Evolutionary conservation across 768 basidiomycete species (phyloP).

Genomic region (Collybiopsis confluens): DNA sequence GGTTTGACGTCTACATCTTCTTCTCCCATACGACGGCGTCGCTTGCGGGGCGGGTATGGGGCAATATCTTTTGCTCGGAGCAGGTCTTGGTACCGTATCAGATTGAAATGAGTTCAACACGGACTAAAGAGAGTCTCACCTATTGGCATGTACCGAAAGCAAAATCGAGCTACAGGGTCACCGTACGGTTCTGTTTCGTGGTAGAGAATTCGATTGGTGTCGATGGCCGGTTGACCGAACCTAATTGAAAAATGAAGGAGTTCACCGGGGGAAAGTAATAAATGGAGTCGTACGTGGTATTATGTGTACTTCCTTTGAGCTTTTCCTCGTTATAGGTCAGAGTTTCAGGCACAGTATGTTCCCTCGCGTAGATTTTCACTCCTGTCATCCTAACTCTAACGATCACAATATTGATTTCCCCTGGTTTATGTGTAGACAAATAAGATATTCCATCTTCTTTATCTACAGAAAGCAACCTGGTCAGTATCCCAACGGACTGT

Average conservation of each 20-base stretch:
- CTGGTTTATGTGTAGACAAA: background rate
- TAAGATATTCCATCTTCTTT: background rate
- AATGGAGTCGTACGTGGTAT: background rate
- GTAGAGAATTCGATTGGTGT: background rate
- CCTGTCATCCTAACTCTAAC: background rate
- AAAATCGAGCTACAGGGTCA: background rate
- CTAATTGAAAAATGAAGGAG: background rate
- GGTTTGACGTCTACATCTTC: background rate
- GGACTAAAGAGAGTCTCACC: background rate
- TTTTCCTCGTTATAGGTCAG: background rate
- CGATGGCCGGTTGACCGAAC: background rate
- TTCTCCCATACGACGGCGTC: background rate
- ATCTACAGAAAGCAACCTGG: background rate
- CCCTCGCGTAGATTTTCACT: background rate
- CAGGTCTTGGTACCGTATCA: background rate
- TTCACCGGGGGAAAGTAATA: background rate
- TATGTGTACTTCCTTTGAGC: background rate
- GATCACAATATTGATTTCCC: background rate
- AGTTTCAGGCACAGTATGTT: background rate
- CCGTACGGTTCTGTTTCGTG: conserved; percentile 1
- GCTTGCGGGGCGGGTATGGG: background rate
- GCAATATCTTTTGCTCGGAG: background rate
- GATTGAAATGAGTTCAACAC: background rate
- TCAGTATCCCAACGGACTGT: too few relatives aligned
- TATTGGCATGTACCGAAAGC: conserved; percentile 4